Percentiles rank a stretch among this genome's conserved stretches.
Conservation (phyloP, 148 eudicot genomes). For the Polygonum aviculare region DNA sequence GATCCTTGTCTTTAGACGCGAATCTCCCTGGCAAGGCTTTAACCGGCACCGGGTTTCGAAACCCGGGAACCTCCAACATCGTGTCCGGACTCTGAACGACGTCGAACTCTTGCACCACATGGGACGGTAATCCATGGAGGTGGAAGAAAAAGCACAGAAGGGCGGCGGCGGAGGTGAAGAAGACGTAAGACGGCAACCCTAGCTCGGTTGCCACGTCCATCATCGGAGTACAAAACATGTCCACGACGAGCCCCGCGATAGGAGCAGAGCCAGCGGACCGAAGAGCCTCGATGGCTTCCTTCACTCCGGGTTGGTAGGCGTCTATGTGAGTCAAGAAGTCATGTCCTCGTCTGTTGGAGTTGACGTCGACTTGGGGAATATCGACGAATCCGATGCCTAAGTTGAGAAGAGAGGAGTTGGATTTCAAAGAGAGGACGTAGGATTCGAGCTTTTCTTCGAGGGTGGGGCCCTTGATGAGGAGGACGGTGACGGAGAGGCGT, state of each 20-base stretch:
- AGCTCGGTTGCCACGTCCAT: constrained; percentile 33
- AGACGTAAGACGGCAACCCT: constrained; percentile 24
- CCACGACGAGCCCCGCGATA: constrained; percentile 23
- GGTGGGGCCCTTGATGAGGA: constrained; percentile 26
- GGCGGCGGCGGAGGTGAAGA: constrained; percentile 22
- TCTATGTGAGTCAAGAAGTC: background rate
- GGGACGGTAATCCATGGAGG: constrained; percentile 12
- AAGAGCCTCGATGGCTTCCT: constrained; percentile 15
- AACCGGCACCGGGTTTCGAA: background rate
- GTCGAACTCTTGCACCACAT: background rate
- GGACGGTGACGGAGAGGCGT: constrained; percentile 23
- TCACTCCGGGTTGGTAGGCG: constrained; percentile 16
- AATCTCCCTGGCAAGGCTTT: background rate
- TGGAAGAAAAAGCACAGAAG: constrained; percentile 19
- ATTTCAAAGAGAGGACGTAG: constrained; percentile 18
- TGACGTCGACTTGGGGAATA: constrained; percentile 8
- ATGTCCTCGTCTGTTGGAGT: background rate
- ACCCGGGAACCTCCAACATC: too few species aligned
- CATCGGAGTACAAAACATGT: constrained; percentile 26
- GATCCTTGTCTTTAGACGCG: background rate
- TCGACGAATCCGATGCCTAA: background rate
- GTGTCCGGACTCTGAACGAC: constrained; percentile 13
- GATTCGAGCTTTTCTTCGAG: constrained; percentile 4
- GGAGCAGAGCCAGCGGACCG: background rate
- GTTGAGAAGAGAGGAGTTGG: constrained; percentile 12